Percentiles rank a stretch among this genome's conserved stretches.
phyloP scores from a whole-genome alignment of 805 yeast genomes.

The Saccharomyces paradoxus region DNA sequence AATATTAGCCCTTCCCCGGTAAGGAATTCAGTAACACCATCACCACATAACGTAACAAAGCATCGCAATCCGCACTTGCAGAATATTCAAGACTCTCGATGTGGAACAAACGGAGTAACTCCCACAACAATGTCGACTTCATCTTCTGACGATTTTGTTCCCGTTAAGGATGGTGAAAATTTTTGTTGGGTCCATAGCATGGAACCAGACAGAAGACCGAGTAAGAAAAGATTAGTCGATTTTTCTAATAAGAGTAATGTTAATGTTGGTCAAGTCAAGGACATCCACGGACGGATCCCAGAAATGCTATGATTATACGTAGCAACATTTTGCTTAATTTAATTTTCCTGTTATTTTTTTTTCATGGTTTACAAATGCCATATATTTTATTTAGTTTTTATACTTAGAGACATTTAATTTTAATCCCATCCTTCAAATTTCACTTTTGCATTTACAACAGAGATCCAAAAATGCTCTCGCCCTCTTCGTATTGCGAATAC shows the following conservation, averaged over 20 bases:
- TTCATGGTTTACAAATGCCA: not conserved
- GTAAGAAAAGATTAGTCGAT: constrained; percentile 33
- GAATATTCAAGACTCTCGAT: constrained; percentile 1
- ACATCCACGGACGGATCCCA: constrained; percentile 27
- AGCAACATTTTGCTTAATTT: constrained; percentile 4
- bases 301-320: constrained; percentile 20
- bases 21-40: not conserved
- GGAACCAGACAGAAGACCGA: constrained; percentile 22
- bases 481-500: constrained; percentile 1
- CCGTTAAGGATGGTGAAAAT: constrained; percentile 27
- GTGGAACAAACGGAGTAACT: constrained; percentile 3
- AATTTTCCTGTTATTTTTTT: not conserved
- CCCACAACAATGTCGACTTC: constrained; percentile 14
- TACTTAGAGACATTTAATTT: not conserved
- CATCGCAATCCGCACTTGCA: constrained; percentile 1
- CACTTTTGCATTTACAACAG: not conserved
- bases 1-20: not conserved
- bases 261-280: constrained; percentile 27
- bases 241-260: constrained; percentile 31
- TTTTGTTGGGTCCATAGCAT: constrained; percentile 26
- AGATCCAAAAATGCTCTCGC: not conserved
- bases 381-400: not conserved
- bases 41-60: not conserved
- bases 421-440: not conserved
- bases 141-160: constrained; percentile 28